A percentile compares a stretch with the other conserved stretches of the same genome.
Evolutionary conservation across 305 asterid genomes (phyloP).

Genomic region (Nicotiana rustica): DNA sequence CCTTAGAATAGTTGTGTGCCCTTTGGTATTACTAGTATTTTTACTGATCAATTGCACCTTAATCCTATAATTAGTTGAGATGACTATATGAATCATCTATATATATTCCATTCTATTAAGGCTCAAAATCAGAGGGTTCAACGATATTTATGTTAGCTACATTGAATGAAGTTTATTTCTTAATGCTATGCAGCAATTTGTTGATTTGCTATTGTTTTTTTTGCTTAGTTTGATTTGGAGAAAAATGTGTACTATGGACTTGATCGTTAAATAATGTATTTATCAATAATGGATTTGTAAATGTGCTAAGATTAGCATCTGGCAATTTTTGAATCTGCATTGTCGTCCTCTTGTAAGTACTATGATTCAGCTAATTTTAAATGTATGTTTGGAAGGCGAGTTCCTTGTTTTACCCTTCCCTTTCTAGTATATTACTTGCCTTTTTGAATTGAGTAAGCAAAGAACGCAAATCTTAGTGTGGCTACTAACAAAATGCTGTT

Average conservation of each 20-base stretch:
- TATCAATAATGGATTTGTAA: neutral
- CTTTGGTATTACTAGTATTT: too few species aligned
- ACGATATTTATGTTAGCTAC: neutral
- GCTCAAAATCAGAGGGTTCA: too few species aligned
- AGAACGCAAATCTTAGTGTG: neutral
- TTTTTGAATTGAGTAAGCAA: neutral
- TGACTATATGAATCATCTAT: too few species aligned
- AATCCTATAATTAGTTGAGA: too few species aligned
- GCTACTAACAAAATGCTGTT: conserved; percentile 18
- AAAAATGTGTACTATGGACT: neutral
- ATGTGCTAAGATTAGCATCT: conserved; percentile 3
- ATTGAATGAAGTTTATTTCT: neutral
- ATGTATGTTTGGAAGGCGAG: neutral
- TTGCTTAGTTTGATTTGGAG: neutral
- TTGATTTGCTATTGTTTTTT: neutral
- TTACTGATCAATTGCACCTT: too few species aligned
- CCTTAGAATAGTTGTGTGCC: neutral
- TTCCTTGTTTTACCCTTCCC: conserved; percentile 10
- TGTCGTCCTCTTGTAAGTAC: neutral
- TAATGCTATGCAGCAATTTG: neutral
- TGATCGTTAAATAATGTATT: neutral
- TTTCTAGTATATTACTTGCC: neutral
- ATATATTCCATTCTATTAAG: too few species aligned
- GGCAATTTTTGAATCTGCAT: neutral
- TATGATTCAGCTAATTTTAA: neutral